Base-by-base conservation (phyloP, 306 rosid genomes). In the Pterocarpus macrocarpus region DNA sequence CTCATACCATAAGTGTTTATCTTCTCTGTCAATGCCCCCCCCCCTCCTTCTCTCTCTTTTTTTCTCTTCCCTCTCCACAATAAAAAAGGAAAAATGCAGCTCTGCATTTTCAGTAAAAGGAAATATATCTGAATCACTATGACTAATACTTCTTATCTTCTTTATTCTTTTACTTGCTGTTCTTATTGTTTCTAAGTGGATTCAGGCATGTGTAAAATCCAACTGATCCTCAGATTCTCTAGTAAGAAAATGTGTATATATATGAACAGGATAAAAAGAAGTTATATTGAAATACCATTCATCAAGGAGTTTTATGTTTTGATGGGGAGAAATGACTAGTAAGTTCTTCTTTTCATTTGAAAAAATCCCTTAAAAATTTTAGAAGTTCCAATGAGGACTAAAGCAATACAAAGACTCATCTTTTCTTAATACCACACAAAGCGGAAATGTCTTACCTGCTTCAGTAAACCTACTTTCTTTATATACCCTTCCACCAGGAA, bases 401-500 rank as follows among this genome's bases (percentile, higher is more conserved):
- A 44, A 56, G 47, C 75, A 67, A 64, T 33, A 66, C 12, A 75
- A 68, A 59, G 30, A 62, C 15, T 64, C 76, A 22, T 57, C 53
- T 52, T 50, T 58, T 73, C 73, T 75, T 34, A 44, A 63, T 59
- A 34, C 22, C 10, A 22, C 28, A 49, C 41, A 35, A 74, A 81
- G 73, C 43, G 79, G 57, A 64, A 22, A 72, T 16, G 64, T 56
- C 43, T 68, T 82, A 95, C 99, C 99, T 71, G 93, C 76, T 84
- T 91, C 95, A 5, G 98, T 95, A 73, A 89, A 90, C 68, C 69
- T 93, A 84, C 96, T 88, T 88, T 95, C 99, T 81, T 90, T 93
- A 67, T 89, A 95, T 58, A 85, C 89, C 81, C 97, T 90, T 88
- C 96, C 99, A 79, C 97, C 98, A 82, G 98, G 94, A 83, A 90